Base-by-base conservation (phyloP, 805 yeast genomes). In the Clavispora asparagi region DNA sequence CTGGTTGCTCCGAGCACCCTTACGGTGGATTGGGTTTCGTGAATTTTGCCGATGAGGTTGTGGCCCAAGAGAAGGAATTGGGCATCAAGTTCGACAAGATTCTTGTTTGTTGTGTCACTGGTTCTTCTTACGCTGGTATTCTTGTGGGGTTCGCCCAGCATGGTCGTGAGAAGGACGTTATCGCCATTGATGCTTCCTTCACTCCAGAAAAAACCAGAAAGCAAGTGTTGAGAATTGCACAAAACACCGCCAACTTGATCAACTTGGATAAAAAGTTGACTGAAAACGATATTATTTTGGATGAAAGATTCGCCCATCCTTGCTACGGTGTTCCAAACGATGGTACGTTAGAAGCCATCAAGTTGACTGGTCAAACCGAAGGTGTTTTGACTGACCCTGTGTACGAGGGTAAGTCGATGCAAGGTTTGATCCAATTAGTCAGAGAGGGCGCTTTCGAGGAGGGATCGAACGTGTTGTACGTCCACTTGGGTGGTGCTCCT, bases 371-470 rank as follows among this genome's bases (percentile, higher is more conserved):
- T 28, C 36, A 42, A 28, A 42, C 45, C 31, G 45, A 42, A 17
- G 45, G 45, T 38, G 45, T 42, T 13, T 36, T 42, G 33, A 42
- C 45, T 6, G 45, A 42, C 38, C 45, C 45, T 7, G 45, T 42
- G 3, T 42, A 42, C 41, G 45, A 42, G 28, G 45, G 45, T 14
- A 42, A 42, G 30, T 42, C 45, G 3, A 42, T 42, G 45, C 45
- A 42, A 25, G 45, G 45, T 4, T 42, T 42, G 38, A 38, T 42
- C 10, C 35, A 26, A 19, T 37, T 42, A 41, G 35, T 42, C 1
- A 26, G 41, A n/a, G 45, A 42, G 35, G 45, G 41, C 8, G 37
- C 45, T 4, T 23, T 42, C n/a, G 25, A 12, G 4, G 45, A 42
- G 12, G 45, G 45, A 2, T 17, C 45, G 6, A 42, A 42, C 10